phyloP scores from a whole-genome alignment of 805 yeast genomes.

The Metschnikowia picachoensis region DNA sequence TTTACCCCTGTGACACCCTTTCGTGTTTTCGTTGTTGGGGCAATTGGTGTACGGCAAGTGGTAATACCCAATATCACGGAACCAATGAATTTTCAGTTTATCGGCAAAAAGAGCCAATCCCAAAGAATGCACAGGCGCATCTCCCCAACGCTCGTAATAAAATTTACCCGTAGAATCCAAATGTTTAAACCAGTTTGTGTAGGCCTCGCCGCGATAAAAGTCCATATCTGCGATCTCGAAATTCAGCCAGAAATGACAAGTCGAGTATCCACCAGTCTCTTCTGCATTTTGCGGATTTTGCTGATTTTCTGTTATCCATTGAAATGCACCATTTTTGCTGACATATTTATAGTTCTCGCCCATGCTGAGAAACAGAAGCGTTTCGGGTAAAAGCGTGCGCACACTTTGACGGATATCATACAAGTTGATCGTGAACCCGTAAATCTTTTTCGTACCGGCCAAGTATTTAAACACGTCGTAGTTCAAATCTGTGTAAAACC shows the following conservation, averaged over 20 bases:
- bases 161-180: conserved; percentile 74
- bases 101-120: conserved; percentile 73
- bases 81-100: conserved; percentile 73
- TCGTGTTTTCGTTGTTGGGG: conserved; percentile 48
- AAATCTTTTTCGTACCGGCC: conserved; percentile 61
- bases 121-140: conserved; percentile 83
- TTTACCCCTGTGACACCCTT: conserved; percentile 50
- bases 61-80: conserved; percentile 74
- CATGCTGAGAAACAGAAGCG: conserved; percentile 52
- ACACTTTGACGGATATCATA: conserved; percentile 70
- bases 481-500: conserved; percentile 62
- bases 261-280: conserved; percentile 48
- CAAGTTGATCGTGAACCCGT: conserved; percentile 68
- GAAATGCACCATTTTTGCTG: conserved; percentile 46
- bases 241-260: conserved; percentile 89
- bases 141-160: conserved; percentile 92
- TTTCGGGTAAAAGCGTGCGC: conserved; percentile 63
- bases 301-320: conserved; percentile 48
- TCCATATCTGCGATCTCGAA: conserved; percentile 86
- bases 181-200: conserved; percentile 56
- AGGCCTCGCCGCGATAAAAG: conserved; percentile 67
- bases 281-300: conserved; percentile 46
- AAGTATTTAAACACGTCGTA: conserved; percentile 77
- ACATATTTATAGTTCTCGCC: conserved; percentile 57
- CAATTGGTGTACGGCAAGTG: conserved; percentile 77